Percentiles rank a stretch among this genome's conserved stretches.
Conservation (phyloP, 202 grass and related monocot species). For the Cymbopogon flexuosus region DNA sequence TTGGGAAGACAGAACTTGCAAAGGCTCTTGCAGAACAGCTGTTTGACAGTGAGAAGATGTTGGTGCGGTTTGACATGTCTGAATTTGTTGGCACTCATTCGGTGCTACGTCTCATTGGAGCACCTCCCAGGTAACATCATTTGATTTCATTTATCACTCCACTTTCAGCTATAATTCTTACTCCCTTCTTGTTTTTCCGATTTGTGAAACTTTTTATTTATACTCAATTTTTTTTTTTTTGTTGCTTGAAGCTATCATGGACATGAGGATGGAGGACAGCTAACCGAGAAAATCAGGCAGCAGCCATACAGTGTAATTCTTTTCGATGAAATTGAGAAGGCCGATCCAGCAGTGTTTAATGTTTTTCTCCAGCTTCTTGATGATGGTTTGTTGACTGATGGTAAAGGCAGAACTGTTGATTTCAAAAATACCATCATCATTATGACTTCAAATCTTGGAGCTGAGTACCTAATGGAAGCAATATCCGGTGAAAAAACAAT, state of each 20-base stretch:
- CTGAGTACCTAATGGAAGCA: constrained; percentile 31
- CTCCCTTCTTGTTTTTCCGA: neutral
- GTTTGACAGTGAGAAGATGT: constrained; percentile 47
- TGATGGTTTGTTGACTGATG: constrained; percentile 41
- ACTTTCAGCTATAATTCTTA: neutral
- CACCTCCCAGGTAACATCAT: constrained; percentile 36
- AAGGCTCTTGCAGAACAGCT: constrained; percentile 56
- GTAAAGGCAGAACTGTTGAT: constrained; percentile 46
- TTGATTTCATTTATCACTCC: neutral
- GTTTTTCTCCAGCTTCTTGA: constrained; percentile 49
- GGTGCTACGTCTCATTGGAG: constrained; percentile 37
- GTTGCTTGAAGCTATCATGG: constrained; percentile 27
- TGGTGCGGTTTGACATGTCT: constrained; percentile 50
- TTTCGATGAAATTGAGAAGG: constrained; percentile 50
- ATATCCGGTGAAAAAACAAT: constrained; percentile 27
- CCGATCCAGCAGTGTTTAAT: constrained; percentile 35
- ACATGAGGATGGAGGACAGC: constrained; percentile 43
- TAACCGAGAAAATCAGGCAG: constrained; percentile 33
- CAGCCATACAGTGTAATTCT: constrained; percentile 37
- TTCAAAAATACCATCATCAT: constrained; percentile 52
- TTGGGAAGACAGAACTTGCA: constrained; percentile 60
- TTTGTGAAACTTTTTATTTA: neutral
- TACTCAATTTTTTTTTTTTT: neutral
- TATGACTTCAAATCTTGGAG: constrained; percentile 54
- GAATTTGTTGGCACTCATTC: constrained; percentile 35